Percentiles rank a stretch among this genome's conserved stretches.
These are phyloP conservation scores for Agrocybe praecox DNA, from an alignment of 768 basidiomycete species.

Conservation along the genomic window DNA sequence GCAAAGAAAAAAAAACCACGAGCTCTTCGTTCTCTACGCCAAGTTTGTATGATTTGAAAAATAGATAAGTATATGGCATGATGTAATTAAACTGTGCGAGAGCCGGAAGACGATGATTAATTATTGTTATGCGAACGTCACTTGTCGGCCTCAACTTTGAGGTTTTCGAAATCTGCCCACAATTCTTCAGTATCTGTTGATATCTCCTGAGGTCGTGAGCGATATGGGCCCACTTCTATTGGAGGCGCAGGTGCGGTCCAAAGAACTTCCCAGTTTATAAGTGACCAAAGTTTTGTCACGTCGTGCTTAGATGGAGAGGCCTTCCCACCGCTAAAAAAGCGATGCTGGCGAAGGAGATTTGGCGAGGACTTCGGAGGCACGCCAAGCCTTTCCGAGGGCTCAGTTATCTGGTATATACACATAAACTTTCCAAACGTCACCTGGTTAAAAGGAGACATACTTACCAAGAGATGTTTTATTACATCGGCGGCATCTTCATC, in stretches of 20 bases:
- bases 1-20: neutral
- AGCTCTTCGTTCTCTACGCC: neutral
- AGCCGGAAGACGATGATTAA: neutral
- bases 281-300: constrained; percentile 19
- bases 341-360: constrained; percentile 56
- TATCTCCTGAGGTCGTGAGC: constrained; percentile 23
- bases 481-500: constrained; percentile 82
- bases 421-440: neutral
- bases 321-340: constrained; percentile 50
- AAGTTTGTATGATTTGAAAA: too few relatives aligned
- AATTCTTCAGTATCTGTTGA: constrained; percentile 17
- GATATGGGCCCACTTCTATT: constrained; percentile 52
- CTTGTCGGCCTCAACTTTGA: constrained; percentile 19
- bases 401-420: constrained; percentile 44
- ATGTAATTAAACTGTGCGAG: too few relatives aligned
- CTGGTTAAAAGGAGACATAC: constrained; percentile 20
- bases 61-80: too few relatives aligned
- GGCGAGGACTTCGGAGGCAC: constrained; percentile 43
- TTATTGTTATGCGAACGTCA: neutral
- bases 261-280: constrained; percentile 60
- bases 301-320: constrained; percentile 7
- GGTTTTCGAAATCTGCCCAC: constrained; percentile 23
- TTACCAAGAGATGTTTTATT: constrained; percentile 74
- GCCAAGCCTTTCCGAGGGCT: constrained; percentile 64
- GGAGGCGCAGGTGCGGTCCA: constrained; percentile 67